These are phyloP conservation scores for Penicillium hesseltinei DNA, from an alignment of 2,329 filamentous ascomycete species.

Conservation along the genomic window DNA sequence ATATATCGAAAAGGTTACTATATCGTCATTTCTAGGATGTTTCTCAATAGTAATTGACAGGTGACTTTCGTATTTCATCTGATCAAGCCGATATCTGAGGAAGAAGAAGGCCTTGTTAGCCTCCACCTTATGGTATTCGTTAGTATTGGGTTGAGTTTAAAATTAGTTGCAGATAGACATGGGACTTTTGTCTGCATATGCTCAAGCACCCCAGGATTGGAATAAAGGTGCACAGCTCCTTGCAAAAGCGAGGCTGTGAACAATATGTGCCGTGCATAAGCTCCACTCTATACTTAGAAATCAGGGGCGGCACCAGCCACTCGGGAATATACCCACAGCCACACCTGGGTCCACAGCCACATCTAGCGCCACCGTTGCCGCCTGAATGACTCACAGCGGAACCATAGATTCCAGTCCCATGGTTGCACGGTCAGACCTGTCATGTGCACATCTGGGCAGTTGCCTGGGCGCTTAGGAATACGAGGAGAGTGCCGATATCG, in stretches of 20 bases:
- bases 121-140: background rate
- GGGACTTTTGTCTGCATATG: background rate
- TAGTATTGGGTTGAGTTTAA: background rate
- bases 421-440: background rate
- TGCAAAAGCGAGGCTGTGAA: background rate
- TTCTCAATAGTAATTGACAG: no score
- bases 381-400: conserved; percentile 1
- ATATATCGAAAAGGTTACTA: no score
- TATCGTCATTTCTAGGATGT: no score
- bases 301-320: background rate
- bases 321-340: background rate
- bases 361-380: background rate
- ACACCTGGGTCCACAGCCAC: background rate
- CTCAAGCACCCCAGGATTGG: background rate
- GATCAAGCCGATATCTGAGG: background rate
- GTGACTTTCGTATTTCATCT: no score
- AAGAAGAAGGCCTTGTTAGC: background rate
- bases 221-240: background rate
- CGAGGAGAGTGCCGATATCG: background rate
- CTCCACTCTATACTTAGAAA: conserved; percentile 1
- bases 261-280: background rate
- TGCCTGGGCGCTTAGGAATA: background rate
- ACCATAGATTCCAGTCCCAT: background rate
- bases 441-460: background rate
- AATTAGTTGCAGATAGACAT: background rate